These are phyloP conservation scores for Aspergillus sp. DNA, from an alignment of 2,329 filamentous ascomycete species.

Conservation along the genomic window DNA sequence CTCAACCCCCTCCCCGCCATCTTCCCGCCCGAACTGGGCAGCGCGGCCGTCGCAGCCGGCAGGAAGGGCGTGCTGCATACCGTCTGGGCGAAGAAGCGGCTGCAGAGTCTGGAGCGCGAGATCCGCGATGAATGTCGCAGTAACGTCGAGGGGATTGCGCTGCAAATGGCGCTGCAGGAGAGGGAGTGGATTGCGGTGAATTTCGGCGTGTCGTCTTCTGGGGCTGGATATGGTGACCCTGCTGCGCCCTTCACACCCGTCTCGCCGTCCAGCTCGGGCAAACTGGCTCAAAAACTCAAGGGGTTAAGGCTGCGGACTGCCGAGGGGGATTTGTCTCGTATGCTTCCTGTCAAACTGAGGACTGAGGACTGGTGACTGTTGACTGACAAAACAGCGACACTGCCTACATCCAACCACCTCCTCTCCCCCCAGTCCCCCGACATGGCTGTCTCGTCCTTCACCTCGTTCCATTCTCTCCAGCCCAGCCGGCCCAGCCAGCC, in stretches of 20 bases:
- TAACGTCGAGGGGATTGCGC: slow-evolving; percentile 71
- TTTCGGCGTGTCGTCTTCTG: slow-evolving; percentile 54
- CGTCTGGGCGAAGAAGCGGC: slow-evolving; percentile 76
- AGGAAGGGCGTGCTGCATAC: slow-evolving; percentile 79
- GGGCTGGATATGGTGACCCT: slow-evolving; percentile 16
- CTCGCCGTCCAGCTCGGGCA: slow-evolving; percentile 55
- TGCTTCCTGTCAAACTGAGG: no score
- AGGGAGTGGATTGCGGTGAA: slow-evolving; percentile 76
- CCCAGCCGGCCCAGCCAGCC: slow-evolving; percentile 20
- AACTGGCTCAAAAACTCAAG: slow-evolving; percentile 68
- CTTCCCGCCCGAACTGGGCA: slow-evolving; percentile 66
- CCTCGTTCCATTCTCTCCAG: slow-evolving; percentile 45
- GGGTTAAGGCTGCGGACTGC: slow-evolving; percentile 70
- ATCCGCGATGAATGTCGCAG: slow-evolving; percentile 62
- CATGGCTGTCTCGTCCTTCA: slow-evolving; percentile 54
- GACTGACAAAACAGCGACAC: slow-evolving; percentile 12
- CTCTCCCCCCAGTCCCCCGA: slow-evolving; percentile 56
- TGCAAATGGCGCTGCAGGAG: slow-evolving; percentile 76
- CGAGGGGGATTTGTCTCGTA: slow-evolving; percentile 53
- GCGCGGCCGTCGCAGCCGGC: slow-evolving; percentile 55
- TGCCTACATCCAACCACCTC: slow-evolving; percentile 32
- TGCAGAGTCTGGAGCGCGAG: slow-evolving; percentile 66
- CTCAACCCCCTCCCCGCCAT: slow-evolving; percentile 81
- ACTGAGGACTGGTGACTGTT: slow-evolving; percentile 41
- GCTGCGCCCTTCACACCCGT: slow-evolving; percentile 48